Base-by-base conservation (phyloP, 169 alveolate species). In the Haemoproteus tartakovskyi region DNA sequence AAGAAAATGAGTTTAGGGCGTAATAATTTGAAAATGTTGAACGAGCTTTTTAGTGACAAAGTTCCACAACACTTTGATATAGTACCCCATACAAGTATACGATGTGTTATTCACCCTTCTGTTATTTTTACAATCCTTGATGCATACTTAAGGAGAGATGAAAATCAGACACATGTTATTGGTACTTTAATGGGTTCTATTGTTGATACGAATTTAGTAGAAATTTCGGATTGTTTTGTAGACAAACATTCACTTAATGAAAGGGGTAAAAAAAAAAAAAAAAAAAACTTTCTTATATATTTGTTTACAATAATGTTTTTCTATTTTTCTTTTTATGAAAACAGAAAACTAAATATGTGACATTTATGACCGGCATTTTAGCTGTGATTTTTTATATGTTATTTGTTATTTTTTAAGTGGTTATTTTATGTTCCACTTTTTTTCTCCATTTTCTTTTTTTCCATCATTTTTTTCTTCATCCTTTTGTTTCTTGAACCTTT, bases 201-300 rank as follows among this genome's bases (percentile, higher is more conserved):
- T 24, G 80, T 89, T 51, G 97, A 94, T 64, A 92, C 95, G 19
- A 92, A 91, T 60, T 79, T 89, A 27, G 89, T 94, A 38, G 95
- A 92, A 78, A 90, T 94, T 51, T 88, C 97, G n/a, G 97, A 94
- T 60, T 94, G 95, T 81, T 94, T 93, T 85, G 96, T 92, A 14
- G 97, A 93, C 59, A 61, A 95, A 18, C 96, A 93, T 63, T 92
- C 95, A 11, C 84, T 92, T 24, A 93, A 95, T 2, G 96, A 91
- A 12, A 95, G 92, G 91, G 95, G 89, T 50, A 33, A 81, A 0
- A 52, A 12, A 51, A 26, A 22, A 33, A 33, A 33, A 33, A 33
- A 33, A 33, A 33, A 33, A 33, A 33, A 9, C 9, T 33, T 33
- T 33, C 14, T 33, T 41, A 41, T 41, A 41, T 41, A 41, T 41